These are phyloP conservation scores for Anastatica hierochuntica DNA, from an alignment of 345 rosid species.

Conservation along the genomic window DNA sequence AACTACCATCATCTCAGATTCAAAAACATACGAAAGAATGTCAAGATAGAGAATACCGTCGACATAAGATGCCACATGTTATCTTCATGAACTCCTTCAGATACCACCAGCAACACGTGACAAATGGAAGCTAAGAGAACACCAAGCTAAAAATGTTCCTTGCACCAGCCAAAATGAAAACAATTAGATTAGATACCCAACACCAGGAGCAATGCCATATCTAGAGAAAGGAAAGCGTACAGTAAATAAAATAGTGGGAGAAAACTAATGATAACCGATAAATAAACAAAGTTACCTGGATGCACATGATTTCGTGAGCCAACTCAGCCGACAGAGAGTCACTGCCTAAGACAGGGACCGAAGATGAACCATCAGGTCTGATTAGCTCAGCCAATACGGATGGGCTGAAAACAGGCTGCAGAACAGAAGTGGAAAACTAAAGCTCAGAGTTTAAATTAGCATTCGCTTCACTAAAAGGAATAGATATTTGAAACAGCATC, in stretches of 20 bases:
- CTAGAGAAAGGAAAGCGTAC: not conserved
- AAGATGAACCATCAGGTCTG: slow-evolving; percentile 72
- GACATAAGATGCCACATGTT: slow-evolving; percentile 57
- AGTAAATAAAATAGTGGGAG: not conserved
- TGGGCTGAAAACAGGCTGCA: slow-evolving; percentile 75
- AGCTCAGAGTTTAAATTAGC: not conserved
- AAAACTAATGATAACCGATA: not conserved
- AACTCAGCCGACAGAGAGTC: slow-evolving; percentile 69
- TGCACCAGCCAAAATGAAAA: slow-evolving; percentile 32
- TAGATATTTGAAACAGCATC: not conserved
- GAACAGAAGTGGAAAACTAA: slow-evolving; percentile 3
- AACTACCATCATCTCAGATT: too few relatives aligned
- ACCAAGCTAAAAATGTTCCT: slow-evolving; percentile 64
- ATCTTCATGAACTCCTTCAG: slow-evolving; percentile 65
- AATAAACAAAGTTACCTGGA: slow-evolving; percentile 45
- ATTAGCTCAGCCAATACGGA: slow-evolving; percentile 70
- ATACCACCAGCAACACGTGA: slow-evolving; percentile 69
- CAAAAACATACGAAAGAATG: too few relatives aligned
- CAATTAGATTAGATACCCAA: slow-evolving; percentile 20
- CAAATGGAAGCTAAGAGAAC: slow-evolving; percentile 72
- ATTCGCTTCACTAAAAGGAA: not conserved
- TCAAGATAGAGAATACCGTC: slow-evolving; percentile 35
- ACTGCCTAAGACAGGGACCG: slow-evolving; percentile 21
- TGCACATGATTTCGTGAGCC: slow-evolving; percentile 70
- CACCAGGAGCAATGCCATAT: not conserved